Percentiles rank a stretch among this genome's conserved stretches.
phyloP scores from a whole-genome alignment of 495 filamentous ascomycete genomes.

The Aeminium ludgeri region DNA sequence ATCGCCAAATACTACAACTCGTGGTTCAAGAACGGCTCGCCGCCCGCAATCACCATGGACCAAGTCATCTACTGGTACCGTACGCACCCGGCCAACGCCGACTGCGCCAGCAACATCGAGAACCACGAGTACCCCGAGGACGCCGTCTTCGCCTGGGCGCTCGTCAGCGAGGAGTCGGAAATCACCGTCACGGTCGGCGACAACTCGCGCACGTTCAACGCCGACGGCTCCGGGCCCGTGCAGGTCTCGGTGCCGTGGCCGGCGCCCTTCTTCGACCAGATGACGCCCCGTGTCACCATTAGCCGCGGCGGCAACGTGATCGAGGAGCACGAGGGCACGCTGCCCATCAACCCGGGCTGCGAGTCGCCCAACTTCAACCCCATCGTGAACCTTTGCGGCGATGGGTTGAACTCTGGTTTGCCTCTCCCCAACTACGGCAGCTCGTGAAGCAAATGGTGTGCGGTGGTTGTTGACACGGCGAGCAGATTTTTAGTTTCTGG shows the following conservation, averaged over 20 bases:
- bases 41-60: slow-evolving; percentile 11
- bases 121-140: slow-evolving; percentile 12
- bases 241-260: slow-evolving; percentile 7
- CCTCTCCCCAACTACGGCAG: too few relatives aligned
- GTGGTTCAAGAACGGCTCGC: slow-evolving; percentile 13
- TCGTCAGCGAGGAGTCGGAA: slow-evolving; percentile 9
- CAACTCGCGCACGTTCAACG: slow-evolving; percentile 12
- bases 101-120: slow-evolving; percentile 10
- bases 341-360: slow-evolving; percentile 1
- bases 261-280: not conserved
- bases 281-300: slow-evolving; percentile 3
- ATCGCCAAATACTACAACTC: slow-evolving; percentile 17
- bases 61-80: slow-evolving; percentile 20
- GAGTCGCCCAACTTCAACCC: slow-evolving; percentile 3
- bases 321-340: slow-evolving; percentile 1
- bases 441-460: too few relatives aligned
- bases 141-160: slow-evolving; percentile 20
- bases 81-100: slow-evolving; percentile 13
- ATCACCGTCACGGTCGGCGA: slow-evolving; percentile 13
- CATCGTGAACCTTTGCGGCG: not conserved
- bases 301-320: not conserved
- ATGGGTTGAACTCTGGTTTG: too few relatives aligned
- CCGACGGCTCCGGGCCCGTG: slow-evolving; percentile 5
- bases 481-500: too few relatives aligned
- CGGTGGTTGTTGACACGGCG: too few relatives aligned